Evolutionary conservation across 345 rosid genomes (phyloP).

Genomic region (Eucalyptus marginata): DNA sequence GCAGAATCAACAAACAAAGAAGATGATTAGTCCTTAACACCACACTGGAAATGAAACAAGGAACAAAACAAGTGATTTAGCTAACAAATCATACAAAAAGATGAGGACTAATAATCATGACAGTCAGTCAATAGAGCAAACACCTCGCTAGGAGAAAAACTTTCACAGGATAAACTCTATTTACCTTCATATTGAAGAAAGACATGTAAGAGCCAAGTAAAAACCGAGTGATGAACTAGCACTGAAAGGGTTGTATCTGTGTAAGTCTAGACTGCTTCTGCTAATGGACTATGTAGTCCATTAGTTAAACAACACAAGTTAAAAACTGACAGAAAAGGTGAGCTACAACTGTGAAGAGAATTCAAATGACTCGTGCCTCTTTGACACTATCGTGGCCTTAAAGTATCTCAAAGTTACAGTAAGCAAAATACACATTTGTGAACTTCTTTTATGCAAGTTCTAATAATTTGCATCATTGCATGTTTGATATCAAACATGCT

Average conservation of each 20-base stretch:
- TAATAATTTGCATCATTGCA: not conserved
- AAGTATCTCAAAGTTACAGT: not conserved
- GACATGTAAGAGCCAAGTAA: not conserved
- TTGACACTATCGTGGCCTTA: not conserved
- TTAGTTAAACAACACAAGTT: not conserved
- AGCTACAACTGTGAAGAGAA: not conserved
- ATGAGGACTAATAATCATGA: not conserved
- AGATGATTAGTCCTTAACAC: not conserved
- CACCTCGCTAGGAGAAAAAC: not conserved
- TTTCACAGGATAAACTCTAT: not conserved
- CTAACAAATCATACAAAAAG: not conserved
- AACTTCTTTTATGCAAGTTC: not conserved
- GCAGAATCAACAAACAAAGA: not conserved
- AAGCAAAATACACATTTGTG: not conserved
- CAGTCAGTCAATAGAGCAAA: not conserved
- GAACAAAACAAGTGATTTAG: not conserved
- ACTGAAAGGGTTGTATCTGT: not conserved
- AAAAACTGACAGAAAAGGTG: not conserved
- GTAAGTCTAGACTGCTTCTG: not conserved
- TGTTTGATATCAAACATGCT: not conserved
- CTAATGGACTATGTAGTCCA: not conserved
- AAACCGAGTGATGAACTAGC: not conserved
- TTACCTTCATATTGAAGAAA: not conserved
- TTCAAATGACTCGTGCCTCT: not conserved
- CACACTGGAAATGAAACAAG: not conserved